Percentiles rank a stretch among this genome's conserved stretches.
These are phyloP conservation scores for Rossbeevera mucosa DNA, from an alignment of 768 basidiomycete genomes.

Conservation along the genomic window DNA sequence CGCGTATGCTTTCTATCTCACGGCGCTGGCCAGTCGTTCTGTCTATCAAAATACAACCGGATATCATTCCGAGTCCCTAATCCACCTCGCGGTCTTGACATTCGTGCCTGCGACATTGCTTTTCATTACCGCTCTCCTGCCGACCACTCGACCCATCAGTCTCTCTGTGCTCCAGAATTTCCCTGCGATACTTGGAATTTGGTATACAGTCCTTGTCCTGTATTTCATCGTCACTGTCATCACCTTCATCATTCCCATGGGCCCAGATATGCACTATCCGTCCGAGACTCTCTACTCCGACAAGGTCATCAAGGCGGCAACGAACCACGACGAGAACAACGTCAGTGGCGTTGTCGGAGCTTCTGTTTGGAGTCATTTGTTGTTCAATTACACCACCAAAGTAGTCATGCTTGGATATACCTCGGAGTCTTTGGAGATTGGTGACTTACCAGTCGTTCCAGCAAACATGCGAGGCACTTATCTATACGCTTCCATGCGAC, in stretches of 20 bases:
- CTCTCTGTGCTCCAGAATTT: slow-evolving; percentile 21
- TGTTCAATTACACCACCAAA: slow-evolving; percentile 88
- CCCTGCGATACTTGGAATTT: slow-evolving; percentile 34
- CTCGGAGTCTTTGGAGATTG: slow-evolving; percentile 73
- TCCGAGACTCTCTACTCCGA: slow-evolving; percentile 70
- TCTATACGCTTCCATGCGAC: slow-evolving; percentile 64
- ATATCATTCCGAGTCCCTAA: slow-evolving; percentile 42
- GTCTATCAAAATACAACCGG: slow-evolving; percentile 41
- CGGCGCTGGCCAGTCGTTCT: slow-evolving; percentile 48
- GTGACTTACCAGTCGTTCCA: slow-evolving; percentile 80
- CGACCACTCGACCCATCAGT: slow-evolving; percentile 38
- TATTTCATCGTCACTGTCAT: slow-evolving; percentile 45
- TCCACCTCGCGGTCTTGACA: slow-evolving; percentile 60
- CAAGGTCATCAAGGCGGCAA: slow-evolving; percentile 56
- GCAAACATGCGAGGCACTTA: slow-evolving; percentile 62
- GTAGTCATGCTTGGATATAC: slow-evolving; percentile 82
- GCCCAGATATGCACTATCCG: slow-evolving; percentile 73
- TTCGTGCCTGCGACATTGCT: slow-evolving; percentile 45
- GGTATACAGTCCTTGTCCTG: slow-evolving; percentile 49
- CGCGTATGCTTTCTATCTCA: slow-evolving; percentile 55
- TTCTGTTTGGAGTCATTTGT: slow-evolving; percentile 40
- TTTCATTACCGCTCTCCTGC: slow-evolving; percentile 52
- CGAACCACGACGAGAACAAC: slow-evolving; percentile 66
- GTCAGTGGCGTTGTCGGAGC: slow-evolving; percentile 60
- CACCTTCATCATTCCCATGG: slow-evolving; percentile 54